Base-by-base conservation (phyloP, 257 asterid species). In the Scutellaria galericulata region DNA sequence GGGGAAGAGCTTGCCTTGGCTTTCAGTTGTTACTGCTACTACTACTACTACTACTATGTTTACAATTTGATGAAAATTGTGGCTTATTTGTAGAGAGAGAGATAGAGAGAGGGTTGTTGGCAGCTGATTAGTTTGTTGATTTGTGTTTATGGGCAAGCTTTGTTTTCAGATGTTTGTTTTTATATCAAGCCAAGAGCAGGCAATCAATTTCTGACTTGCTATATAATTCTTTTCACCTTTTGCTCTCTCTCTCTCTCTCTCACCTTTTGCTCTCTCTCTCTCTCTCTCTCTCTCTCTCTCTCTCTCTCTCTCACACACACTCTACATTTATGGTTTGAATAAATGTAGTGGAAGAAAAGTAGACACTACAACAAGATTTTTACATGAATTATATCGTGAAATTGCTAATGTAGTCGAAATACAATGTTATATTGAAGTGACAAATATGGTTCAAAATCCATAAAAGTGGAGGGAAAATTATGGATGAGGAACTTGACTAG, bases 111-210 rank as follows among this genome's bases (percentile, higher is more conserved):
- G 74, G 75, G 41, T 65, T 37, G 61, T 66, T 72, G 74, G 57
- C 70, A 35, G 78, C 58, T 57, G 70, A 22, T 72, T 66, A 41
- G 44, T 70, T 55, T 44, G 10, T 62, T 48, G 5, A 8, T 60
- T 15, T 46, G 50, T 58, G 18, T 73, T 7, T 42, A 56, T 20
- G 72, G 74, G 77, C 77, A 75, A 70, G 71, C 77, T 64, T 74
- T 55, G 61, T 64, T 61, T 74, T 55, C 57, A 41, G 50, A 57
- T 51, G 59, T 64, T 68, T 45, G 70, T 70, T 69, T 63, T 31
- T 39, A 64, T 63, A 47, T 35, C 41, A 66, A 56, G 64, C 76
- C 62, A 58, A 62, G 76, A 53, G 77, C 83, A 78, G 60, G 79
- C 79, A 73, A 59, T 41, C 81, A 57, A 64, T 58, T 65, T 59